Base-by-base conservation (phyloP, 495 filamentous ascomycete species). In the Physcia stellaris region DNA sequence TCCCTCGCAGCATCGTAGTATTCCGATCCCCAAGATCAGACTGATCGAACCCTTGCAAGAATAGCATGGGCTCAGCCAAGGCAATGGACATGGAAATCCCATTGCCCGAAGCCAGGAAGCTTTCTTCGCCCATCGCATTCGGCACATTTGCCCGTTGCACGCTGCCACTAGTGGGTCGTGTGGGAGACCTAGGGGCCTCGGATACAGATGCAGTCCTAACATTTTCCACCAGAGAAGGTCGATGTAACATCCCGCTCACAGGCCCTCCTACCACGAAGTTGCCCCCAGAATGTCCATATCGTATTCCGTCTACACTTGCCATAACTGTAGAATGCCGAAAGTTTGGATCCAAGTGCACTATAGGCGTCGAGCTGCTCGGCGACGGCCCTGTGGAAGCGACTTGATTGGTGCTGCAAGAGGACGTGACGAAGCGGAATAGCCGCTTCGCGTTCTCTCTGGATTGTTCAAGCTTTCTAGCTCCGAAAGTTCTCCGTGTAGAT, bases 21-120 rank as follows among this genome's bases (percentile, higher is more conserved):
- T 77, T 76, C 32, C 81, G 74, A 6, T 75, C 69, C 27, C 59
- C 66, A 18, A 70, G 66, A 37, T 83, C 79, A 41, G 77, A 71
- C 32, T 88, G 84, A 49, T 95, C 88, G 51, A 94, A 92, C 0
- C 90, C 88, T 32, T 85, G 82, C 22, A 96, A 67, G 55, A 83
- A 98, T 2, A 98, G 66, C 9, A 84, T 79, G 1, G 92, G 88
- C 52, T 96, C 92, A 6, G 86, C 86, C 17, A 98, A 61, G 12
- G 77, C 63, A 21, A 88, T 80, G 1, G 73, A 80, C 36, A 82
- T 78, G 1, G 71, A 59, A 7, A 88, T 61, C 9, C 82, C 82
- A 55, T 75, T 81, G 30, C 79, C 81, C 19, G 77, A 74, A 5
- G 79, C 78, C 4, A 88, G 71, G 0, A 79, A 77, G 51, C 82